These are phyloP conservation scores for Rhizomucor pusillus DNA, from an alignment of 371 early-diverging fungal genomes.

Conservation along the genomic window DNA sequence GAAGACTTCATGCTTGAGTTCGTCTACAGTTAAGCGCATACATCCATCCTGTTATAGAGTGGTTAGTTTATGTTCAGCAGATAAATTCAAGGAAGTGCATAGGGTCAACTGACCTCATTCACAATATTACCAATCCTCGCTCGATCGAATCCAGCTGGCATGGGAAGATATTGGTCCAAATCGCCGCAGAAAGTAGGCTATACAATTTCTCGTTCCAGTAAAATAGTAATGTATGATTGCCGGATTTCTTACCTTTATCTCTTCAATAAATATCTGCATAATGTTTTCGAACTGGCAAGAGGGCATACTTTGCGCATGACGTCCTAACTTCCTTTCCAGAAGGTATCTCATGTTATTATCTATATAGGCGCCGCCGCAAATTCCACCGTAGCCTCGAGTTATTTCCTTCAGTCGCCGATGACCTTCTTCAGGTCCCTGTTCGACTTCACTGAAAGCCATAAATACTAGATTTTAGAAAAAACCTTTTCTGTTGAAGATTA, in stretches of 20 bases:
- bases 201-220: neutral
- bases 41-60: constrained; percentile 23
- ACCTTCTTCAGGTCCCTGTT: constrained; percentile 21
- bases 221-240: neutral
- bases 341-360: constrained; percentile 48
- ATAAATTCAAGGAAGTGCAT: neutral
- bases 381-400: constrained; percentile 48
- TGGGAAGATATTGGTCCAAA: constrained; percentile 38
- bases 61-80: neutral
- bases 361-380: constrained; percentile 53
- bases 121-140: constrained; percentile 2
- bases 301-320: constrained; percentile 5
- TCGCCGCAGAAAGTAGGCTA: constrained; percentile 57
- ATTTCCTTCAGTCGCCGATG: constrained; percentile 39
- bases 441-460: constrained; percentile 2
- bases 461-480: too few species aligned
- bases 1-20: constrained; percentile 37
- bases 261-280: constrained; percentile 39
- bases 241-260: constrained; percentile 35
- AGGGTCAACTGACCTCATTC: constrained; percentile 14
- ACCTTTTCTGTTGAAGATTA: neutral
- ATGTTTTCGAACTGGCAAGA: constrained; percentile 36
- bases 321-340: constrained; percentile 22
- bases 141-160: constrained; percentile 14
- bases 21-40: constrained; percentile 29